Evolutionary conservation across 2,329 filamentous ascomycete genomes (phyloP).

Genomic region (Tolypocladium pustulatum): DNA sequence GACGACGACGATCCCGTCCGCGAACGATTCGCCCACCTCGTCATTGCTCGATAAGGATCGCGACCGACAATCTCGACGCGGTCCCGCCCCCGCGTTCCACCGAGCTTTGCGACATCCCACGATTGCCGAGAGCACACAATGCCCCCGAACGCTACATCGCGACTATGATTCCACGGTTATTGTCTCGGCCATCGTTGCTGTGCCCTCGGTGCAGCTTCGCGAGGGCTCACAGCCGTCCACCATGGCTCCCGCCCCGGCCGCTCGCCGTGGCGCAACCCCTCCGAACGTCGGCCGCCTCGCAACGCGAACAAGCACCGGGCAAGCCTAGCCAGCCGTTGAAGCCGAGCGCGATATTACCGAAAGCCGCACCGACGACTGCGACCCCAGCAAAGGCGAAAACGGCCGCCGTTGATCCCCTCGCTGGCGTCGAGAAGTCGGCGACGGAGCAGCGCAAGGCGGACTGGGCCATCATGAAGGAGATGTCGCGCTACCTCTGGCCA

Average conservation of each 20-base stretch:
- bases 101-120: background rate
- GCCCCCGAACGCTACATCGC: constrained; percentile 13
- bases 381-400: constrained; percentile 7
- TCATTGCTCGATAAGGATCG: background rate
- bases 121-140: constrained; percentile 8
- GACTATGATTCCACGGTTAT: constrained; percentile 26
- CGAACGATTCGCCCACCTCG: background rate
- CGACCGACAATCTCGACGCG: background rate
- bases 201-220: constrained; percentile 19
- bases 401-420: constrained; percentile 20
- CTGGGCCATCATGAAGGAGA: constrained; percentile 98
- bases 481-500: constrained; percentile 93
- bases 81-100: background rate
- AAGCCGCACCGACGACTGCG: constrained; percentile 6
- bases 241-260: constrained; percentile 17
- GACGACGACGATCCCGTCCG: background rate
- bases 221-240: constrained; percentile 13
- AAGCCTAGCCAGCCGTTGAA: background rate
- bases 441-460: constrained; percentile 93
- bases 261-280: constrained; percentile 7
- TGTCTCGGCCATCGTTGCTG: constrained; percentile 19
- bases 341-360: constrained; percentile 1
- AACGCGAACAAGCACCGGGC: constrained; percentile 11
- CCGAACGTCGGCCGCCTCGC: constrained; percentile 19
- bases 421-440: constrained; percentile 37